Conservation (phyloP, 2,329 filamentous ascomycete species). For the Cercospora berteroae region DNA sequence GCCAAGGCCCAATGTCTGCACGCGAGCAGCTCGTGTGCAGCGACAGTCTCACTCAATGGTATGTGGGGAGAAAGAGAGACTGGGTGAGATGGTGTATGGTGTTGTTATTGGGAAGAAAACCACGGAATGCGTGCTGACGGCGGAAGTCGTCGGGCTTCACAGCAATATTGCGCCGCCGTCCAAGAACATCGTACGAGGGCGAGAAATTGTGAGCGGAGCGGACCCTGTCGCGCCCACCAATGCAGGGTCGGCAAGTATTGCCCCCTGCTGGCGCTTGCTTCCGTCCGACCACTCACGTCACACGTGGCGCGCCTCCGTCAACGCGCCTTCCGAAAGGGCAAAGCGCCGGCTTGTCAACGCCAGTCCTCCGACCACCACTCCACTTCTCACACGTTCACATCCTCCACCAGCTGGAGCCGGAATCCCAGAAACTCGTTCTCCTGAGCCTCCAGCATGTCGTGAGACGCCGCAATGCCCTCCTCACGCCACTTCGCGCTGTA, state of each 20-base stretch:
- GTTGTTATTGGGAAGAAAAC: background rate
- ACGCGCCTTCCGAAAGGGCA: background rate
- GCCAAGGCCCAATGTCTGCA: conserved; percentile 2
- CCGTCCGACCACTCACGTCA: background rate
- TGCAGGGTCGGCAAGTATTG: background rate
- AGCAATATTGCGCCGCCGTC: background rate
- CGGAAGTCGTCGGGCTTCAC: conserved; percentile 6
- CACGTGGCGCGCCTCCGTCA: background rate
- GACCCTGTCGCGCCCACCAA: background rate
- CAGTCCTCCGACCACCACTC: conserved; percentile 6
- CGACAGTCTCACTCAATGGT: background rate
- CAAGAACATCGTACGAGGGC: conserved; percentile 9
- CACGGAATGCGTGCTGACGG: background rate
- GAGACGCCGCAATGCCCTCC: background rate
- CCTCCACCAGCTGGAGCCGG: background rate
- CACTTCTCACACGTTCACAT: conserved; percentile 10
- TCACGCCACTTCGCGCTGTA: background rate
- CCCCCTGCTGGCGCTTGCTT: background rate
- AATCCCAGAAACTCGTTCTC: background rate
- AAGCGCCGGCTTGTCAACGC: background rate
- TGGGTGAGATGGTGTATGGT: background rate
- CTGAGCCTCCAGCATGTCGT: background rate
- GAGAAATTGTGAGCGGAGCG: conserved; percentile 8
- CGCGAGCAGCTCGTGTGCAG: background rate
- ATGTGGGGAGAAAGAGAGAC: background rate